Percentiles rank a stretch among this genome's conserved stretches.
phyloP scores from a whole-genome alignment of 805 yeast species.

The Candida ficus region DNA sequence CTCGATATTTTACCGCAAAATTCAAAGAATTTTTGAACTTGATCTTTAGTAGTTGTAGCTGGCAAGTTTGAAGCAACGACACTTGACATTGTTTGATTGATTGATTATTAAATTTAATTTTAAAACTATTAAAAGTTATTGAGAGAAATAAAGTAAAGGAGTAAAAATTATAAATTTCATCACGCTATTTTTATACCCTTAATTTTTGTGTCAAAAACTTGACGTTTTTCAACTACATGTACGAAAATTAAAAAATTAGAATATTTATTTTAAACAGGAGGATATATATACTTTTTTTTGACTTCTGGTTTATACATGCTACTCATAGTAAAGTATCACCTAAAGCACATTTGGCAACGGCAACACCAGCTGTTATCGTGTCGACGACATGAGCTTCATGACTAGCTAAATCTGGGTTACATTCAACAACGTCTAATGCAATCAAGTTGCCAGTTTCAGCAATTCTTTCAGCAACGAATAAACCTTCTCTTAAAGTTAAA shows the following conservation, averaged over 20 bases:
- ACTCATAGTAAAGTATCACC: constrained; percentile 77
- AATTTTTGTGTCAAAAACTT: background rate
- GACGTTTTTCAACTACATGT: too few relatives aligned
- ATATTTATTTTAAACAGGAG: too few relatives aligned
- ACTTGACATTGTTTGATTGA: constrained; percentile 2
- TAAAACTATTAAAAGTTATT: too few relatives aligned
- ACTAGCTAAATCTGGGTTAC: constrained; percentile 85
- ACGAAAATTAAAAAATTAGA: too few relatives aligned
- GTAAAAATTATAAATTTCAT: constrained; percentile 10
- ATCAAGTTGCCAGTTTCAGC: constrained; percentile 86
- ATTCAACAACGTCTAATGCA: constrained; percentile 89
- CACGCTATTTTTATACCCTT: too few relatives aligned
- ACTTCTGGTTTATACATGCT: too few relatives aligned
- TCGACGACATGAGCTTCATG: constrained; percentile 70
- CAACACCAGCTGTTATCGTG: constrained; percentile 86
- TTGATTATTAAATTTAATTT: too few relatives aligned
- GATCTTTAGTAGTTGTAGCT: constrained; percentile 6
- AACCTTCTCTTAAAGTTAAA: constrained; percentile 86
- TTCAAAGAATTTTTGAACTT: constrained; percentile 49
- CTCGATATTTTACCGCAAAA: constrained; percentile 59
- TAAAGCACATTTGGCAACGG: constrained; percentile 87
- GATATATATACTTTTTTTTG: too few relatives aligned
- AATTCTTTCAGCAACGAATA: constrained; percentile 85
- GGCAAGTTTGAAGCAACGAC: constrained; percentile 5
- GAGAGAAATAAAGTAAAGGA: too few relatives aligned